Base-by-base conservation (phyloP, 441 rosid genomes). In the Populus trichocarpa region DNA sequence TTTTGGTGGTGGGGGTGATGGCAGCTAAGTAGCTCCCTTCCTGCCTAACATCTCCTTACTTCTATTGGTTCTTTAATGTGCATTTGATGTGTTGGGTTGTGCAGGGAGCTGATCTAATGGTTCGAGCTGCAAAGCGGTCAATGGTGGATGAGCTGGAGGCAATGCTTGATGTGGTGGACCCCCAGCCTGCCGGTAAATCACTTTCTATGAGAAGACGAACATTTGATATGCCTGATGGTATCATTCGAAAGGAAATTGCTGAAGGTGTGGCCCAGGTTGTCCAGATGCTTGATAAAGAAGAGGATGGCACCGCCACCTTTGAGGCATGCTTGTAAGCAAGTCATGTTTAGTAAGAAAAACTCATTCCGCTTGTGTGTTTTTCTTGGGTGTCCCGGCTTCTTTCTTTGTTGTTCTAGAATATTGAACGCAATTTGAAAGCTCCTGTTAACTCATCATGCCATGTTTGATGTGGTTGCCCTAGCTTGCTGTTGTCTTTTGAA, bases 141-240 rank as follows among this genome's bases (percentile, higher is more conserved):
- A 93, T 95, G 94, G 86, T 93, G 73, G 98, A 90, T 75, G 98
- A 95, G 82, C 87, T 95, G 70, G 97, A 96, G 86, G 92, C 92
- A 35, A 92, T 94, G 97, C 89, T 96, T 18, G 97, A 94, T 6
- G 93, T 79, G 74, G 94, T 96, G 68, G 98, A 96, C 70, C 97
- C 99, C 28, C 94, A 94, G 76, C 97, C 97, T 23, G 75, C 84
- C 0, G 91, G 95, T 68, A 94, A 83, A 75, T 84, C 84, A 16
- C 87, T 88, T 70, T 92, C 96, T 46, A 84, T 91, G 91, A 90
- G 80, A 80, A 90, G 96, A 81, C 89, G 98, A 84, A 88, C 97
- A 35, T 96, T 96, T 33, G 95, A 92, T 77, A 85, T 93, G 94
- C 98, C 99, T 2, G 97, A 90, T 76, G 82, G 89, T 63, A 71